Base-by-base conservation (phyloP, 1,139 yeast species). In the Saccharomycopsis crataegensis region DNA sequence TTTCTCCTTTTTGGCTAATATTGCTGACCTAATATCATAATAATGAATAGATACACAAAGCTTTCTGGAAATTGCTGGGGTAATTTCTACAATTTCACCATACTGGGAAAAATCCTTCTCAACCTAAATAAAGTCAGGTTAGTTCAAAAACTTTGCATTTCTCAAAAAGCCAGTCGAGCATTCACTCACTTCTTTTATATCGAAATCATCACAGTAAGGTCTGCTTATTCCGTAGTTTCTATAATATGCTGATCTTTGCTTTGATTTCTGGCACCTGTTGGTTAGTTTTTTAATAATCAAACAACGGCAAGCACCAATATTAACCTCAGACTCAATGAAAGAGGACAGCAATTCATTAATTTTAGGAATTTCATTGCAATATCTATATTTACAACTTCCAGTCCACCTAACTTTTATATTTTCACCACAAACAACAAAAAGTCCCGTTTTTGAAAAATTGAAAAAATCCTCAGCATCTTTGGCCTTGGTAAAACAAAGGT, bases 31-130 rank as follows among this genome's bases (percentile, higher is more conserved):
- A 6, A 85, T 77, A 62, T 85, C 86, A 46, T 75, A 75, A 65
- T 74, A 88, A 53, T 82, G 83, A 33, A 88, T 69, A 12, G 83
- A 73, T 57, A 87, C 74, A 53, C 89, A 77, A 38, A 85, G 67
- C 59, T 77, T 81, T 49, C 82, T 71, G 2, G 91, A 82, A n/a
- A 86, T 74, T 31, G 85, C 76, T 0, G 95, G 88, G 2, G 78
- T 69, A 7, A 85, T 67, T 43, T 83, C 86, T n/a, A 84, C 65
- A 1, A 88, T 72, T 2, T 72, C 72, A 0, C 95, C 96, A 66
- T 75, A 82, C 31, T 62, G 64, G 6, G 68, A 67, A 62, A 88
- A 83, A 61, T 84, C 88, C 14, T 63, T 54, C 43, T 66, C 67
- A 5, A 84, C 70, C 22, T 50, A 31, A 16, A 47, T 33, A 31